Percentiles rank a stretch among this genome's conserved stretches.
Evolutionary conservation across 192 early-diverging fungal genomes (phyloP).

Genomic region (Pilaira anomala): DNA sequence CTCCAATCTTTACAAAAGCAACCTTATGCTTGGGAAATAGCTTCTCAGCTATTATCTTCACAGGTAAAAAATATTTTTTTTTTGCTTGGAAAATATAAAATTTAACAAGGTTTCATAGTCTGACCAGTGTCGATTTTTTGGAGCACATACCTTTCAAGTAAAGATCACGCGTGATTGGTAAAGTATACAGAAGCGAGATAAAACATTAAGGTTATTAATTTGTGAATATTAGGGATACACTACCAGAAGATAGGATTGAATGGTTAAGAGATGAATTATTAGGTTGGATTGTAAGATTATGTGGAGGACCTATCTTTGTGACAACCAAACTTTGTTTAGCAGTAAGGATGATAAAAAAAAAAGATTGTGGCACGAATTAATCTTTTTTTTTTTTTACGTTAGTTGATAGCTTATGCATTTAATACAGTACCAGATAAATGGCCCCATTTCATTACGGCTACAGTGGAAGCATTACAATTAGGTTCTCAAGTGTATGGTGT

Average conservation of each 20-base stretch:
- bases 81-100: neutral
- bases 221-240: slow-evolving; percentile 40
- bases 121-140: slow-evolving; percentile 54
- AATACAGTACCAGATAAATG: slow-evolving; percentile 47
- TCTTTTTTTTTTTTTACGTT: neutral
- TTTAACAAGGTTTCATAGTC: slow-evolving; percentile 31
- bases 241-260: slow-evolving; percentile 48
- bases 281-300: slow-evolving; percentile 42
- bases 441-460: slow-evolving; percentile 45
- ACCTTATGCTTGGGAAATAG: slow-evolving; percentile 53
- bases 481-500: slow-evolving; percentile 20
- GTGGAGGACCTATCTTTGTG: slow-evolving; percentile 47
- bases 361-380: neutral
- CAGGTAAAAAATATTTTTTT: slow-evolving; percentile 32
- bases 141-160: slow-evolving; percentile 56
- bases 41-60: slow-evolving; percentile 45
- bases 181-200: neutral
- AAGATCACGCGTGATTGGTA: slow-evolving; percentile 59
- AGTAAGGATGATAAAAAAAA: slow-evolving; percentile 30
- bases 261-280: slow-evolving; percentile 51
- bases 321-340: slow-evolving; percentile 54
- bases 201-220: neutral
- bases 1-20: slow-evolving; percentile 52
- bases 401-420: slow-evolving; percentile 51
- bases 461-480: slow-evolving; percentile 37